Percentiles rank a stretch among this genome's conserved stretches.
Conservation (phyloP, 2,329 filamentous ascomycete genomes). For the Alternaria longipes region DNA sequence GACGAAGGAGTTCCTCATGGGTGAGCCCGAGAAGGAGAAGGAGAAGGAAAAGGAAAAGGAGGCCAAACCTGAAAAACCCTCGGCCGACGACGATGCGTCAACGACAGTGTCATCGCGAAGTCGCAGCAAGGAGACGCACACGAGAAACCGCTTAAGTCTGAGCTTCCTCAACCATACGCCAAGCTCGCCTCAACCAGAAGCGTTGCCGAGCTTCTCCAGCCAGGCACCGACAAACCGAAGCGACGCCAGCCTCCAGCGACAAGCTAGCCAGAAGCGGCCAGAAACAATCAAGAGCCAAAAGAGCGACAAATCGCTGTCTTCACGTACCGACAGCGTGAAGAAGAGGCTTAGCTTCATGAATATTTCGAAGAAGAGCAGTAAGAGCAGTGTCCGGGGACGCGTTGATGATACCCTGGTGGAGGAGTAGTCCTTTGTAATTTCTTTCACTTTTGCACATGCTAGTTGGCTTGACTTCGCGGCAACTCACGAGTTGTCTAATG, state of each 20-base stretch:
- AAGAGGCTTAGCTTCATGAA: conserved; percentile 82
- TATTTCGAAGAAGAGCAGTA: conserved; percentile 74
- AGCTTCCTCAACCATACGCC: conserved; percentile 40
- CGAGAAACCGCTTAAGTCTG: conserved; percentile 40
- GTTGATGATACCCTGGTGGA: conserved; percentile 45
- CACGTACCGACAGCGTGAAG: conserved; percentile 67
- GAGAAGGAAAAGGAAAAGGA: conserved; percentile 20
- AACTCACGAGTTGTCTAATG: conserved; percentile 23
- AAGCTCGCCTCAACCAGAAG: conserved; percentile 41
- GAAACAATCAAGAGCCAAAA: conserved; percentile 52
- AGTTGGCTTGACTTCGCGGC: conserved; percentile 9
- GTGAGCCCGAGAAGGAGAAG: conserved; percentile 29
- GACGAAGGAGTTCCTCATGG: conserved; percentile 45
- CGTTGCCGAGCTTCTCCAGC: conserved; percentile 36
- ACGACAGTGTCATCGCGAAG: conserved; percentile 38
- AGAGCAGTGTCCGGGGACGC: conserved; percentile 55
- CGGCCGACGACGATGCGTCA: conserved; percentile 35
- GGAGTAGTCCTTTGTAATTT: conserved; percentile 33
- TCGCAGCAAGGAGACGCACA: conserved; percentile 43
- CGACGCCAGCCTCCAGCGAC: conserved; percentile 29
- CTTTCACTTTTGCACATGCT: conserved; percentile 6
- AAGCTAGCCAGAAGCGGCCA: conserved; percentile 30
- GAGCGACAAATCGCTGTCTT: conserved; percentile 54
- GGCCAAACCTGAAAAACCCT: conserved; percentile 27
- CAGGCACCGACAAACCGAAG: conserved; percentile 27